Base-by-base conservation (phyloP, 805 yeast genomes). In the Teunomyces lycoperdinae region DNA sequence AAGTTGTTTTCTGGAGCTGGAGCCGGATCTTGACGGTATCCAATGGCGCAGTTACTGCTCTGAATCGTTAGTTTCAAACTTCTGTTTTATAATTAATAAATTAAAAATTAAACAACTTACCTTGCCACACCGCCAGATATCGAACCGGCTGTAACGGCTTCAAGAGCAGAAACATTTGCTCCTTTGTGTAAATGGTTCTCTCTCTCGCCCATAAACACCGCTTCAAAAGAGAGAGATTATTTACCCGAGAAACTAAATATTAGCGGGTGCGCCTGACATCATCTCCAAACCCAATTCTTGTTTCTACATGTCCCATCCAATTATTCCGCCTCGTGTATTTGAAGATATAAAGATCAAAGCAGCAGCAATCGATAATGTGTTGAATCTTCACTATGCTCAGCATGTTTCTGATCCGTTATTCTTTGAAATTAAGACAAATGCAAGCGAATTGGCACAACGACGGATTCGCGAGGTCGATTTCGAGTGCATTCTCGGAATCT, bases 1-100 rank as follows among this genome's bases (percentile, higher is more conserved):
- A 57, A 1, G 58, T 56, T 5, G 54, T 45, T 0, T 70, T 67
- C 50, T 79, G 83, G 2, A 88, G 68, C 61, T 88, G 96, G 32
- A 86, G 70, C 45, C 95, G 70, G 53, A 88, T 87, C 64, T 89
- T 89, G 45, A 88, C 63, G 10, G 87, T 84, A 56, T 88, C 96
- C 35, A 89, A 66, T 3, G 96, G 96, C 1, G 96, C 91, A 1
- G 85, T 78, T 17, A 79, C 64, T 45, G 80, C 79, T 48, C 89
- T 79, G 32, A 5, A 26, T 11, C 26, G 65, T 64, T 58, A 63
- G 67, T 62, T 45, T 33, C 32, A 14, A 7, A 16, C 16, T 16
- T 16, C 16, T 16, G 1, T 5, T 5, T 5, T 6, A 20, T 20
- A 20, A 20, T 20, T 20, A 9, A 26, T 33, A n/a, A 11, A 14